Base-by-base conservation (phyloP, 164 flowering plant species). In the Cinnamomum micranthum region DNA sequence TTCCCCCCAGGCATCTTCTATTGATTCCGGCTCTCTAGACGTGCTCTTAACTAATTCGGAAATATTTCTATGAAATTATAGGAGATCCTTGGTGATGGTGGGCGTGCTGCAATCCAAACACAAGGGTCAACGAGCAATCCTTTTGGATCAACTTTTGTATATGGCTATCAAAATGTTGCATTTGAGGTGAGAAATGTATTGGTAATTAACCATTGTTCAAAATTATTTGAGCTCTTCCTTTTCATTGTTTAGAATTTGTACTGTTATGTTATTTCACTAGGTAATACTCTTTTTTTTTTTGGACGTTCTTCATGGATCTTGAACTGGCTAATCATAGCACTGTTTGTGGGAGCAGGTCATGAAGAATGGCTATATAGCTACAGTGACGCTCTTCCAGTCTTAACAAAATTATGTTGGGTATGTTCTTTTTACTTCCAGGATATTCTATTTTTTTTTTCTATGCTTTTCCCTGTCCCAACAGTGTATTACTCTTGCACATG, bases 71-170 rank as follows among this genome's bases (percentile, higher is more conserved):
- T 51, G 58, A 28, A 66, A 66, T 66, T 66, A 41, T 77, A 95
- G 99, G 99, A 89, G 72, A 90, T 93, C 71, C 96, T 95, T 50
- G 99, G 99, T 72, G 97, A 95, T 77, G 86, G 94, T 82, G 99
- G 98, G 51, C 90, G 90, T 69, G 98, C 97, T 71, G 98, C 96
- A 52, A 93, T 95, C 28, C 97, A 93, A 81, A 92, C 99, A 55
- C 97, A 93, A 81, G 99, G 98, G 50, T 95, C 98, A 69, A 78
- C 89, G 2, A 89, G 89, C 85, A 95, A 95, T 81, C 99, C 96
- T 69, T 95, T 95, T 84, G 99, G 99, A 75, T 90, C 97, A 28
- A 93, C 99, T 55, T 87, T 91, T 79, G 99, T 95, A 22, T 93
- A 95, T 84, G 99, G 98, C 9, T 95, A 92, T 81, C 99, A 86